Conservation (phyloP, 1,284 basidiomycete genomes). For the Puccinia hordei region DNA sequence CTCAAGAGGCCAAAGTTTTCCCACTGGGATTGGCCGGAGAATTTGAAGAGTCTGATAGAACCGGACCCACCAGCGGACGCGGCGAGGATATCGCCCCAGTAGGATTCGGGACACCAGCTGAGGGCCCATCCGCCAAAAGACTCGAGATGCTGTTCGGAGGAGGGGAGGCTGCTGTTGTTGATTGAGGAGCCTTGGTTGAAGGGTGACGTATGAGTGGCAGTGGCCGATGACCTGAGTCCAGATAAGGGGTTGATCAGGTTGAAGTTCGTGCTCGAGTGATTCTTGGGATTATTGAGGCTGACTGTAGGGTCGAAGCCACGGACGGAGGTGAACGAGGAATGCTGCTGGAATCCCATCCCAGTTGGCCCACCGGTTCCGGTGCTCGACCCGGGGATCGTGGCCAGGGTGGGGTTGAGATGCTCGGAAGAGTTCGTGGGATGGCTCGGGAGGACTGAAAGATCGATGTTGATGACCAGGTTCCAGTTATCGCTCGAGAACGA, state of each 20-base stretch:
- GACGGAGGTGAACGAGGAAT: conserved; percentile 49
- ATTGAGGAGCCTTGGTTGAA: background rate
- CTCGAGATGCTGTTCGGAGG: conserved; percentile 52
- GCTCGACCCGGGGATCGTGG: conserved; percentile 5
- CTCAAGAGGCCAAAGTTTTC: conserved; percentile 58
- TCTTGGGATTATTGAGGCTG: conserved; percentile 51
- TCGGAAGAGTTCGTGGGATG: conserved; percentile 47
- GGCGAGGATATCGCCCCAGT: conserved; percentile 86
- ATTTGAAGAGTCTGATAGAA: conserved; percentile 70
- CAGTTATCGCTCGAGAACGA: conserved; percentile 66
- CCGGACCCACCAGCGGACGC: conserved; percentile 72
- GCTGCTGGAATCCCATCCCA: background rate
- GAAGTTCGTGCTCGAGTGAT: conserved; percentile 60
- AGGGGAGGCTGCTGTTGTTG: background rate
- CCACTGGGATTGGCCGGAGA: conserved; percentile 59
- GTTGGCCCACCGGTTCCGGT: background rate
- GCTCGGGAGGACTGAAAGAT: conserved; percentile 65
- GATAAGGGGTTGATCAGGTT: conserved; percentile 42
- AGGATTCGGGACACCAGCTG: conserved; percentile 88
- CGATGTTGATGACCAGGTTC: conserved; percentile 76
- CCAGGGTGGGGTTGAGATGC: conserved; percentile 29
- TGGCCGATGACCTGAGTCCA: conserved; percentile 32
- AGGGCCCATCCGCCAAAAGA: conserved; percentile 88
- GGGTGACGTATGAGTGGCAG: background rate
- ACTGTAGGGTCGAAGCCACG: conserved; percentile 53